Evolutionary conservation across 2,329 filamentous ascomycete genomes (phyloP), one percentile per base, ranked within the genome.

Genomic region (Cercospora sesami): DNA sequence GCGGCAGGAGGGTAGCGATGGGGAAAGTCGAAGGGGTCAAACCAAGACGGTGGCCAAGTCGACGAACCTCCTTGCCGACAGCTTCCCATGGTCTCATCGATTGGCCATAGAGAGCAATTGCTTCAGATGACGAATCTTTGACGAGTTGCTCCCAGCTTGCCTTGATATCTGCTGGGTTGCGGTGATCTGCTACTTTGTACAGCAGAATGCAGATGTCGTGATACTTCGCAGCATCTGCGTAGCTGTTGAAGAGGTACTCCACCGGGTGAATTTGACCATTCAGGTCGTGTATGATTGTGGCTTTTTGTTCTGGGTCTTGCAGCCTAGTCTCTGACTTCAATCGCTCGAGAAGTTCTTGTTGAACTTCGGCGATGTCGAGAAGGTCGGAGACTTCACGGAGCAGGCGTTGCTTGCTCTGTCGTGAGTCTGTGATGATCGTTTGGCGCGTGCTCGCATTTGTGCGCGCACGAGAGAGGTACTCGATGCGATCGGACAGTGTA

Each of bases 131-230:
- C 5, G 89, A 88, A 71, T 89, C 86, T 67, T 91, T 86, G 69
- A 99, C 88, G 21, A 97, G 84, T 73, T 90, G 90, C 75, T 89
- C 86, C 95, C 95, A 99, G 3, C 93, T 96, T 48, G 89, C 85
- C 64, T 87, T 86, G 74, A 99, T 95, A 70, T 95, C 91, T 51
- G 91, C 89, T 1, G 92, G 86, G 75, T 94, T 96, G 74, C 94
- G 91, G 82, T 96, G 92, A 79, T 98, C 93, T 57, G 94, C 94
- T 1, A 91, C 88, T 79, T 96, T 91, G 83, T 94, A 98, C 75
- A 99, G 97, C 68, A 94, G 85, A 8, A 99, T 87, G 77, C 92
- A 97, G 61, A 99, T 87, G 78, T 98, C 95, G 81, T 93, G 94
- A 84, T 99, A 99, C 60, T 89, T 90, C 2, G 93, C 95, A 75